phyloP scores from a whole-genome alignment of 2,329 filamentous ascomycete species.

The Neonectria coccinea region DNA sequence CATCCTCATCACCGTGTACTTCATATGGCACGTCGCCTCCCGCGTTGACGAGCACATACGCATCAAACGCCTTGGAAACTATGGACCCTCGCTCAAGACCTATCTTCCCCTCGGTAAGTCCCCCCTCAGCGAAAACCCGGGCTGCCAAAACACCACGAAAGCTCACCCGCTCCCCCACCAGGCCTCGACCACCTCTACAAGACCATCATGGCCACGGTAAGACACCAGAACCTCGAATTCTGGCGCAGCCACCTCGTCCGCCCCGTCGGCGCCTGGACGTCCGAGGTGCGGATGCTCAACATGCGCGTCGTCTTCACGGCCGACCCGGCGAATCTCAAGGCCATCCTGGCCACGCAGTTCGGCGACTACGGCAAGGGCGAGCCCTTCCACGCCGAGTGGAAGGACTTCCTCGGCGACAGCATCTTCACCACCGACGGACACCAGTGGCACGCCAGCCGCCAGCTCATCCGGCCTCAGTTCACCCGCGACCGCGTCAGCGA shows the following conservation, averaged over 20 bases:
- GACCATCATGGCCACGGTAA: slow-evolving; percentile 64
- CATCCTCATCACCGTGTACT: slow-evolving; percentile 52
- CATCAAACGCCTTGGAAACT: slow-evolving; percentile 59
- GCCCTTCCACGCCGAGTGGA: slow-evolving; percentile 80
- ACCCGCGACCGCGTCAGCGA: slow-evolving; percentile 86
- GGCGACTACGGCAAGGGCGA: slow-evolving; percentile 84
- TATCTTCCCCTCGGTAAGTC: slow-evolving; percentile 61
- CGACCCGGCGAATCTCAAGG: slow-evolving; percentile 92
- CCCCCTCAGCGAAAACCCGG: neutral
- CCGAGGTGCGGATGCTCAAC: slow-evolving; percentile 67
- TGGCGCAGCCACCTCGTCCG: slow-evolving; percentile 68
- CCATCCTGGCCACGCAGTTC: slow-evolving; percentile 89
- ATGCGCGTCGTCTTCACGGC: slow-evolving; percentile 78
- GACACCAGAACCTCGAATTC: slow-evolving; percentile 68
- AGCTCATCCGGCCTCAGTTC: slow-evolving; percentile 87
- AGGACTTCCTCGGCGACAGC: slow-evolving; percentile 77
- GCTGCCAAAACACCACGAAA: neutral
- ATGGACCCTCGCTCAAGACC: slow-evolving; percentile 52
- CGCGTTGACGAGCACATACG: slow-evolving; percentile 58
- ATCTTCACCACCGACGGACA: slow-evolving; percentile 86
- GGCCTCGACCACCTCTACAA: slow-evolving; percentile 73
- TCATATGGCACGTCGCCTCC: slow-evolving; percentile 52
- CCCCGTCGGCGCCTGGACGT: slow-evolving; percentile 62
- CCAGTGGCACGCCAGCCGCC: slow-evolving; percentile 83
- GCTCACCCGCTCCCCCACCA: slow-evolving; percentile 16